Conservation (phyloP, 73 alveolate genomes). For the Tetrahymena elliotti region DNA sequence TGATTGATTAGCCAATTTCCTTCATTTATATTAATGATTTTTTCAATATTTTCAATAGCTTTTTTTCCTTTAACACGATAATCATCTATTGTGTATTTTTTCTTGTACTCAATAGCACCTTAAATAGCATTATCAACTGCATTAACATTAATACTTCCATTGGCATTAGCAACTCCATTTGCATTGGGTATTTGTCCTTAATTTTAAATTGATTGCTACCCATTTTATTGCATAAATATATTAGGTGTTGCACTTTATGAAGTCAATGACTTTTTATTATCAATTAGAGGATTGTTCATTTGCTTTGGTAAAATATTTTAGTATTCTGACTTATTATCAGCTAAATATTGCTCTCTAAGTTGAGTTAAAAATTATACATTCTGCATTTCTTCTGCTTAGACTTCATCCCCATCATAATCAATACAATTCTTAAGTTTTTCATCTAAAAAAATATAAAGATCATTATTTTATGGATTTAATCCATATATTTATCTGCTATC, state of each 20-base stretch:
- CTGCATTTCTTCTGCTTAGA: neutral
- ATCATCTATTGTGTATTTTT: neutral
- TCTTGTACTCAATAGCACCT: neutral
- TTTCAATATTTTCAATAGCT: slow-evolving; percentile 13
- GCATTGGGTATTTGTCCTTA: neutral
- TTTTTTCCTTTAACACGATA: slow-evolving; percentile 13
- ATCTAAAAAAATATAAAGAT: neutral
- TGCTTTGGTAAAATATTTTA: too few species aligned
- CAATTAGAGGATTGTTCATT: too few species aligned
- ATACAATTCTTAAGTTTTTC: neutral
- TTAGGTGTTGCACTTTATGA: neutral
- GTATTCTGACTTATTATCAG: neutral
- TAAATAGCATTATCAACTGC: neutral
- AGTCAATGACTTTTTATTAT: too few species aligned
- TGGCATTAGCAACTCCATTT: neutral
- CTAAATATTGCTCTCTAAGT: neutral
- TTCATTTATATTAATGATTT: slow-evolving; percentile 7
- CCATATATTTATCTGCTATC: neutral
- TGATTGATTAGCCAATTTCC: slow-evolving; percentile 10
- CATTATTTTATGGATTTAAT: neutral
- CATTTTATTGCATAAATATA: neutral
- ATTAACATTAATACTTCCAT: neutral
- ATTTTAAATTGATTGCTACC: neutral
- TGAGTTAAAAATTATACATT: neutral
- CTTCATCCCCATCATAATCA: neutral